These are phyloP conservation scores for Hypoxylon sp. DNA, from an alignment of 2,329 filamentous ascomycete genomes.

Conservation along the genomic window DNA sequence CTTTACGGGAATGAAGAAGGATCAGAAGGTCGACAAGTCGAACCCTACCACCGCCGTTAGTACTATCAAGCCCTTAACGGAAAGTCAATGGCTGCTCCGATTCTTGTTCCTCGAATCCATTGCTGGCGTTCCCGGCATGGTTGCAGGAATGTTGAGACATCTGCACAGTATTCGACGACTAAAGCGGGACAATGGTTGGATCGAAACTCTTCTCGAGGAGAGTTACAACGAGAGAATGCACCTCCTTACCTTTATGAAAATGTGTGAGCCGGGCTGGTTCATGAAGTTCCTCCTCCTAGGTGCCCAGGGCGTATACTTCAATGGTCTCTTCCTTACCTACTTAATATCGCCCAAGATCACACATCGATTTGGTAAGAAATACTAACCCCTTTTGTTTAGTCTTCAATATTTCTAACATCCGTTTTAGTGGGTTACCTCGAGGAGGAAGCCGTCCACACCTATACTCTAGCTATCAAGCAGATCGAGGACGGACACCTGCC, in stretches of 20 bases:
- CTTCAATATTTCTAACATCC: too few relatives aligned
- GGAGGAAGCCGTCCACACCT: constrained; percentile 96
- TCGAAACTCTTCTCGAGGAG: constrained; percentile 89
- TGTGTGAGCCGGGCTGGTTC: constrained; percentile 85
- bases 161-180: constrained; percentile 83
- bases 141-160: constrained; percentile 92
- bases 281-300: constrained; percentile 93
- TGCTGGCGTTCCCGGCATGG: constrained; percentile 95
- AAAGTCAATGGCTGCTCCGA: constrained; percentile 87
- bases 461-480: constrained; percentile 87
- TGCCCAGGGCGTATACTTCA: constrained; percentile 97
- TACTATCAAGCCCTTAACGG: constrained; percentile 72
- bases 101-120: constrained; percentile 96
- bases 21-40: constrained; percentile 71
- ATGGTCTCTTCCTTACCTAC: constrained; percentile 88
- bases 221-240: constrained; percentile 96
- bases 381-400: too few relatives aligned
- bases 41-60: constrained; percentile 63
- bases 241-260: constrained; percentile 89
- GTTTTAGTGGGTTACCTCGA: constrained; percentile 84
- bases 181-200: constrained; percentile 96
- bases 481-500: constrained; percentile 86
- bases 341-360: constrained; percentile 86
- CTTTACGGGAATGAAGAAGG: constrained; percentile 76
- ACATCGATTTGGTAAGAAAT: constrained; percentile 77